A percentile compares a stretch with the other conserved stretches of the same genome.
These are phyloP conservation scores for Casuarina glauca DNA, from an alignment of 306 rosid species.

Conservation along the genomic window DNA sequence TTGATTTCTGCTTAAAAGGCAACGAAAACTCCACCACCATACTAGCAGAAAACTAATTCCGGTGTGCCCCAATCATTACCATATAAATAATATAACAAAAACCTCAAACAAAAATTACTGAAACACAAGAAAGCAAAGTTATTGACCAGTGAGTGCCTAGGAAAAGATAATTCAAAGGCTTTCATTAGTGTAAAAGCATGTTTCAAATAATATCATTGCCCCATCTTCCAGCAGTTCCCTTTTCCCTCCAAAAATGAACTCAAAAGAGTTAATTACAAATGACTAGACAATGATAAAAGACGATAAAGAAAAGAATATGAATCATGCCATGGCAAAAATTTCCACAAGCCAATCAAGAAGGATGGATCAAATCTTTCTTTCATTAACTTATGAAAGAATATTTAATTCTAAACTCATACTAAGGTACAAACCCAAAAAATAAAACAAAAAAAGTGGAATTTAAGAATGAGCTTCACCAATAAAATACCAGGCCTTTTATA, in stretches of 20 bases:
- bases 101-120: not conserved
- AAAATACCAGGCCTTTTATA: slow-evolving; percentile 53
- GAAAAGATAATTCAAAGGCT: too few species aligned
- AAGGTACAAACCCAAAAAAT: not conserved
- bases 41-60: not conserved
- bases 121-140: not conserved
- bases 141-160: too few species aligned
- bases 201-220: not conserved
- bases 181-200: not conserved
- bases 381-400: not conserved
- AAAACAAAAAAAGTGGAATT: not conserved
- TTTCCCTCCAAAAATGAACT: not conserved
- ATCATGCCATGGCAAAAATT: not conserved
- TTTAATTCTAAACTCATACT: not conserved
- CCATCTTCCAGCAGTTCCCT: not conserved
- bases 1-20: not conserved
- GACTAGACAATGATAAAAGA: not conserved
- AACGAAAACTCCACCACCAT: not conserved
- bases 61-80: not conserved
- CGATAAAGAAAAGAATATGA: not conserved
- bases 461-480: not conserved
- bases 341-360: not conserved
- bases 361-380: not conserved
- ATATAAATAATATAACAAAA: not conserved
- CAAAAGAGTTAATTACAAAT: not conserved